Evolutionary conservation across 2,329 filamentous ascomycete genomes (phyloP).

Genomic region (Coniochaeta pulveracea): DNA sequence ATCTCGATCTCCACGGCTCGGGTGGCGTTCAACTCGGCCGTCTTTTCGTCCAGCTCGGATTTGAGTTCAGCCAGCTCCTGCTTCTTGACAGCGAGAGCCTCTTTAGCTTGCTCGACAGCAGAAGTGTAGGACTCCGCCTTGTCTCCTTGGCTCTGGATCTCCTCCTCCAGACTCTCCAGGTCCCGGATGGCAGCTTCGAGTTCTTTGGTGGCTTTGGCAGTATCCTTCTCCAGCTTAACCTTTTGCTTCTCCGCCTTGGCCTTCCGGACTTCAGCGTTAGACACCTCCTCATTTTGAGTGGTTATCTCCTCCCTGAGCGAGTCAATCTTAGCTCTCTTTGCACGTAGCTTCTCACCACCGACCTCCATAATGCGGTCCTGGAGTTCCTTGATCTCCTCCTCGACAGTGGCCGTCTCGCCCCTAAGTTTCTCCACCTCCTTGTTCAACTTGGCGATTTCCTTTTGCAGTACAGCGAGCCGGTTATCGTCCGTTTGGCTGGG

Average conservation of each 20-base stretch:
- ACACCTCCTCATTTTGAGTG: slow-evolving; percentile 69
- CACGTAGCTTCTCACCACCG: slow-evolving; percentile 82
- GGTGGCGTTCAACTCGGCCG: slow-evolving; percentile 75
- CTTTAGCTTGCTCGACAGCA: slow-evolving; percentile 72
- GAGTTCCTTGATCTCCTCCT: slow-evolving; percentile 82
- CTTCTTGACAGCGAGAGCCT: slow-evolving; percentile 66
- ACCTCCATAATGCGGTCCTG: slow-evolving; percentile 99
- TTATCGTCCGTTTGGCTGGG: slow-evolving; percentile 71
- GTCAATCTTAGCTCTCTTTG: slow-evolving; percentile 86
- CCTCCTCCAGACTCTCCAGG: slow-evolving; percentile 65
- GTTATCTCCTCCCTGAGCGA: slow-evolving; percentile 77
- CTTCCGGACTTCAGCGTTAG: slow-evolving; percentile 74
- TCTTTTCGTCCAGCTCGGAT: slow-evolving; percentile 76
- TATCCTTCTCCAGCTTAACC: slow-evolving; percentile 74
- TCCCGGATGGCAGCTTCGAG: slow-evolving; percentile 61
- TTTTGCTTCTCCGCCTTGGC: slow-evolving; percentile 92
- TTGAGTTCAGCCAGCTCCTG: slow-evolving; percentile 72
- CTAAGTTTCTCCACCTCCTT: slow-evolving; percentile 71
- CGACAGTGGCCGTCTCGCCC: slow-evolving; percentile 76
- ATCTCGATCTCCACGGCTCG: slow-evolving; percentile 91
- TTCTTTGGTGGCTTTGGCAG: slow-evolving; percentile 69
- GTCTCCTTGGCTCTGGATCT: slow-evolving; percentile 65
- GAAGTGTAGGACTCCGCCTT: slow-evolving; percentile 63
- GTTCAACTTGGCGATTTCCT: slow-evolving; percentile 64
- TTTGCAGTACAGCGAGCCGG: slow-evolving; percentile 61